Percentiles rank a stretch among this genome's conserved stretches.
These are phyloP conservation scores for Elongisporangium undulatum DNA, from an alignment of 352 stramenopile genomes.

Conservation along the genomic window DNA sequence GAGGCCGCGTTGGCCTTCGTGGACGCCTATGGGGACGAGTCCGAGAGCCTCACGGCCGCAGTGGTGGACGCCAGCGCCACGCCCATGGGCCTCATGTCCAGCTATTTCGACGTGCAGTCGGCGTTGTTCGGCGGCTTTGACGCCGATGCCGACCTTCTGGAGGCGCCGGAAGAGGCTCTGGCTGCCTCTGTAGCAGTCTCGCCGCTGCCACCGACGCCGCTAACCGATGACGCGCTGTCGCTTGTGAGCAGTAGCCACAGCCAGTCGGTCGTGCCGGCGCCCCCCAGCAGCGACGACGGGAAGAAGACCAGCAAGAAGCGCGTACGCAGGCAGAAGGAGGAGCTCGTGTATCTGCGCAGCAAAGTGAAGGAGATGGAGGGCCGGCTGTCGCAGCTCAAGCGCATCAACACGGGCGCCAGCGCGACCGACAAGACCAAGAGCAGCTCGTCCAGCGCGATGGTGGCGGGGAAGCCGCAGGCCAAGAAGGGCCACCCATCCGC, in stretches of 20 bases:
- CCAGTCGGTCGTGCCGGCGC: background rate
- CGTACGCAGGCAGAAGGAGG: slow-evolving; percentile 34
- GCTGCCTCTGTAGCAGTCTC: background rate
- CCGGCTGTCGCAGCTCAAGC: slow-evolving; percentile 18
- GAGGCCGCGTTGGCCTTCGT: slow-evolving; percentile 37
- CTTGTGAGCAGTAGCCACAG: slow-evolving; percentile 2
- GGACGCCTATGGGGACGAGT: slow-evolving; percentile 25
- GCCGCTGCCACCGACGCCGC: too few species aligned
- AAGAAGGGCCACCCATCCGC: slow-evolving; percentile 4
- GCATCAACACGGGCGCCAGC: slow-evolving; percentile 1
- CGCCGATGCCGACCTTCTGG: slow-evolving; percentile 10
- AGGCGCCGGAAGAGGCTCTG: slow-evolving; percentile 4
- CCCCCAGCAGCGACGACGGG: background rate
- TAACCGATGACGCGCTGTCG: background rate
- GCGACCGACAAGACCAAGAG: slow-evolving; percentile 4
- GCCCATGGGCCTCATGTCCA: slow-evolving; percentile 13
- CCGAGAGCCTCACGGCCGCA: slow-evolving; percentile 9
- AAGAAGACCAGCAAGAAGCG: slow-evolving; percentile 23
- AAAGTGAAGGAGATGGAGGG: slow-evolving; percentile 42
- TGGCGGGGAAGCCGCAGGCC: slow-evolving; percentile 9
- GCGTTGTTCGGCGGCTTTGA: background rate
- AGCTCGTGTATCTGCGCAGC: slow-evolving; percentile 33
- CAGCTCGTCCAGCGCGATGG: slow-evolving; percentile 12
- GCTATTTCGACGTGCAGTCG: slow-evolving; percentile 4
- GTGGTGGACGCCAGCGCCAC: slow-evolving; percentile 16